phyloP scores from a whole-genome alignment of 2,329 filamentous ascomycete genomes.

The Nigrospora osmanthi region DNA sequence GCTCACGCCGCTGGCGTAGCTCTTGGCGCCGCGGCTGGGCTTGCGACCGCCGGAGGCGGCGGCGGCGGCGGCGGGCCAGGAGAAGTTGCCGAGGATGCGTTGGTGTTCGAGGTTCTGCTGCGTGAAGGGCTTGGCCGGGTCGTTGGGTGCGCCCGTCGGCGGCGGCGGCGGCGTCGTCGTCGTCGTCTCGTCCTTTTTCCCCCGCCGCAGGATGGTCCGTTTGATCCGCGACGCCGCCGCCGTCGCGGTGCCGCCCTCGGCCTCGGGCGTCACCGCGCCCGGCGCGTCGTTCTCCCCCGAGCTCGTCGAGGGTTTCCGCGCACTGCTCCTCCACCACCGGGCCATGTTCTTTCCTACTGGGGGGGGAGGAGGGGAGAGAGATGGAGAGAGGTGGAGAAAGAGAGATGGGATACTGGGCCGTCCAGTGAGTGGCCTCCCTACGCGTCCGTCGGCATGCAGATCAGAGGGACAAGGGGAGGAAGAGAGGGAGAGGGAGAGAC shows the following conservation, averaged over 20 bases:
- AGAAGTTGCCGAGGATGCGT: slow-evolving; percentile 19
- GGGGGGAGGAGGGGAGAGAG: too few species aligned
- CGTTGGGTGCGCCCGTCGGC: too few species aligned
- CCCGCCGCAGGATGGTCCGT: slow-evolving; percentile 11
- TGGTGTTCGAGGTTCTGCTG: slow-evolving; percentile 24
- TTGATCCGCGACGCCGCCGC: slow-evolving; percentile 11
- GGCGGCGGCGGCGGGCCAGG: slow-evolving; percentile 18
- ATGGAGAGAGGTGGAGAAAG: too few species aligned
- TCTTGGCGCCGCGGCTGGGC: slow-evolving; percentile 11
- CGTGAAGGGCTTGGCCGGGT: slow-evolving; percentile 20
- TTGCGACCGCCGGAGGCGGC: slow-evolving; percentile 13
- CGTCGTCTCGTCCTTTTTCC: slow-evolving; percentile 4
- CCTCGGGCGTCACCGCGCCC: slow-evolving; percentile 13
- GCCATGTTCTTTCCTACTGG: too few species aligned
- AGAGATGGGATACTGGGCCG: too few species aligned
- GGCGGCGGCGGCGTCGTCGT: too few species aligned
- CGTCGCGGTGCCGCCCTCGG: slow-evolving; percentile 7
- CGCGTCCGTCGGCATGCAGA: too few species aligned
- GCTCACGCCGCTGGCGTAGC: slow-evolving; percentile 17
- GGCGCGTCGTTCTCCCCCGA: slow-evolving; percentile 11
- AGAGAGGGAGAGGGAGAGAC: too few species aligned
- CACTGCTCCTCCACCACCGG: slow-evolving; percentile 11
- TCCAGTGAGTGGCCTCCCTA: too few species aligned
- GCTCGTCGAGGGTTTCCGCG: slow-evolving; percentile 12
- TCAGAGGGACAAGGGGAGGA: too few species aligned